phyloP scores from a whole-genome alignment of 768 basidiomycete genomes.

The Dioszegia crocea region DNA sequence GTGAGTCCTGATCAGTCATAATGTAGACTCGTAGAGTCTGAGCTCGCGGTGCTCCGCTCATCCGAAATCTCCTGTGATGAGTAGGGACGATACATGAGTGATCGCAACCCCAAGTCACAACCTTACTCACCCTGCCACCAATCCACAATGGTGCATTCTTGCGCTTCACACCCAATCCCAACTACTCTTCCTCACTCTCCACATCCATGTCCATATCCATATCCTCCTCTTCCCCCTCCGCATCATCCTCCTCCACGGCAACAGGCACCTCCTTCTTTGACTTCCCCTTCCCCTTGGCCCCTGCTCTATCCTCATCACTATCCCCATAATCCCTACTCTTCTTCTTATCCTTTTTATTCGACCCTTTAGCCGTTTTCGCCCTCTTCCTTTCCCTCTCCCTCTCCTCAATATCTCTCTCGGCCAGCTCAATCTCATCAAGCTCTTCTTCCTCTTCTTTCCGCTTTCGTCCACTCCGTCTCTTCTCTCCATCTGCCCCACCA shows the following conservation, averaged over 20 bases:
- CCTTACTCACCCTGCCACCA: neutral
- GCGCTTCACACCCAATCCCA: no score
- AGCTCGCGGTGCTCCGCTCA: no score
- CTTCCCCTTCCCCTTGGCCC: slow-evolving; percentile 18
- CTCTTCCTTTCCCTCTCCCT: slow-evolving; percentile 36
- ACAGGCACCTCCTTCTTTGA: slow-evolving; percentile 25
- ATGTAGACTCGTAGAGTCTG: no score
- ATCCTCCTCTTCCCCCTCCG: slow-evolving; percentile 17
- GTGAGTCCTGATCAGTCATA: no score
- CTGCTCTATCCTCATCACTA: slow-evolving; percentile 21
- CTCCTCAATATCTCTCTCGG: slow-evolving; percentile 38
- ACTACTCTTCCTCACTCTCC: slow-evolving; percentile 37
- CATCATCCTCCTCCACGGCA: slow-evolving; percentile 23
- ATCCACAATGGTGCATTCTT: no score
- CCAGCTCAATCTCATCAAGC: slow-evolving; percentile 42
- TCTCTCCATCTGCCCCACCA: slow-evolving; percentile 17
- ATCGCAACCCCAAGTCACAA: no score
- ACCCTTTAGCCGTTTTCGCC: slow-evolving; percentile 23
- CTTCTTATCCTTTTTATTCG: slow-evolving; percentile 10
- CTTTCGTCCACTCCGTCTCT: slow-evolving; percentile 11
- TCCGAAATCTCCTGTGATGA: no score
- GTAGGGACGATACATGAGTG: no score
- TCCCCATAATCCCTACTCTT: slow-evolving; percentile 31
- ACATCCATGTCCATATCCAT: slow-evolving; percentile 31
- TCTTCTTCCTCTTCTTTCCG: slow-evolving; percentile 20